A percentile compares a stretch with the other conserved stretches of the same genome.
Evolutionary conservation across 2,329 filamentous ascomycete species (phyloP).

Genomic region (Lasiodiplodia sp.): DNA sequence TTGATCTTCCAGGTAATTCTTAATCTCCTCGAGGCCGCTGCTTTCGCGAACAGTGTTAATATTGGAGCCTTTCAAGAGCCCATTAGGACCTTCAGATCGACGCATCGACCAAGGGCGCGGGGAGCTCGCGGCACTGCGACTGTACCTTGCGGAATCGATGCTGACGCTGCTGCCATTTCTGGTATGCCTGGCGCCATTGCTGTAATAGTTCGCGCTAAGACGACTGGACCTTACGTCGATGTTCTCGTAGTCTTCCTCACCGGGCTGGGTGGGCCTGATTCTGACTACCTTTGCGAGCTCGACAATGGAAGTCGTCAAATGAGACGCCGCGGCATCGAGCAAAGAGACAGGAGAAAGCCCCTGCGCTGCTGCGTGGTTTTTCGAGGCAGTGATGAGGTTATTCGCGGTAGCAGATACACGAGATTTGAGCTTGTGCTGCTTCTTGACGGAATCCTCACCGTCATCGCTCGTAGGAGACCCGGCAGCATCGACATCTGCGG

Average conservation of each 20-base stretch:
- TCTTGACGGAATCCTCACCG: constrained; percentile 47
- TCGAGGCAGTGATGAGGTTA: constrained; percentile 91
- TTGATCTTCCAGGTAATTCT: constrained; percentile 83
- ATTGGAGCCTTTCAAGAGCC: constrained; percentile 35
- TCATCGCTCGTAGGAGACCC: constrained; percentile 52
- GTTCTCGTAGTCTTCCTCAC: constrained; percentile 75
- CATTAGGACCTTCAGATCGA: constrained; percentile 26
- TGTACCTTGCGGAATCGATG: constrained; percentile 39
- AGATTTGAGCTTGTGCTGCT: constrained; percentile 75
- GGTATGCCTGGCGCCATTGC: constrained; percentile 34
- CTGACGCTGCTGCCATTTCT: constrained; percentile 46
- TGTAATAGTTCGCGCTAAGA: constrained; percentile 20
- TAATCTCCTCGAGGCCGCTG: constrained; percentile 63
- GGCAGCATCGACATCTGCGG: constrained; percentile 74
- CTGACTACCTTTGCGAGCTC: constrained; percentile 86
- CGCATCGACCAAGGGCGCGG: constrained; percentile 34
- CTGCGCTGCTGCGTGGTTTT: constrained; percentile 83
- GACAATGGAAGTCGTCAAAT: constrained; percentile 84
- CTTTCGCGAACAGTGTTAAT: constrained; percentile 35
- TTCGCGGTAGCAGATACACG: constrained; percentile 93
- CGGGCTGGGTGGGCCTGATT: constrained; percentile 76
- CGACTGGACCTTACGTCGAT: constrained; percentile 14
- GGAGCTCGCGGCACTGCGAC: constrained; percentile 46
- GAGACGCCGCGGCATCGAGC: constrained; percentile 89
- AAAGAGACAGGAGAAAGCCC: constrained; percentile 93